Evolutionary conservation across 805 yeast genomes (phyloP).

Genomic region (Monosporozyma aquatica): DNA sequence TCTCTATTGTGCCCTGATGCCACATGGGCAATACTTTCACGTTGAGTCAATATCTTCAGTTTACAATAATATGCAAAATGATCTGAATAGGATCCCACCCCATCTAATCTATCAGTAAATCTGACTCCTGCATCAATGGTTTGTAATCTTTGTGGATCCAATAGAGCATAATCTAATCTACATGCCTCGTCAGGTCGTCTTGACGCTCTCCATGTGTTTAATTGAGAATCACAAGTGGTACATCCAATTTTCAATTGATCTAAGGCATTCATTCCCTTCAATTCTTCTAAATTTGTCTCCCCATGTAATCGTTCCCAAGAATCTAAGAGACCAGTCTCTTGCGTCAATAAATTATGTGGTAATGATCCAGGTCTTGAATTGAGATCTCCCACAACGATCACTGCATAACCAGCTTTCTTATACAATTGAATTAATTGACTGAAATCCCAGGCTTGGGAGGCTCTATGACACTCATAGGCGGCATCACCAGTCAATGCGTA

Average conservation of each 20-base stretch:
- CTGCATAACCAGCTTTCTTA: conserved; percentile 68
- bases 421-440: conserved; percentile 55
- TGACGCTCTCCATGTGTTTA: conserved; percentile 74
- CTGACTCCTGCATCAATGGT: conserved; percentile 59
- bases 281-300: conserved; percentile 32
- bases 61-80: conserved; percentile 74
- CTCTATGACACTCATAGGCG: conserved; percentile 79
- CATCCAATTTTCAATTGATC: conserved; percentile 70
- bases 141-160: conserved; percentile 45
- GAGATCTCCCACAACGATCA: conserved; percentile 85
- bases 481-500: conserved; percentile 78
- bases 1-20: not conserved
- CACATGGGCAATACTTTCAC: not conserved
- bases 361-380: conserved; percentile 83
- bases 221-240: conserved; percentile 77
- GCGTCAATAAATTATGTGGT: conserved; percentile 65
- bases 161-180: conserved; percentile 81
- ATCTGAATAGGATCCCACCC: conserved; percentile 75
- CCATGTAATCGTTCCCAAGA: conserved; percentile 74
- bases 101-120: conserved; percentile 61
- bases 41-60: conserved; percentile 24
- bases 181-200: conserved; percentile 58
- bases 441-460: conserved; percentile 96
- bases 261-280: conserved; percentile 41
- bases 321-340: conserved; percentile 61